Base-by-base conservation (phyloP, 495 filamentous ascomycete species). In the Annulohypoxylon moriforme region DNA sequence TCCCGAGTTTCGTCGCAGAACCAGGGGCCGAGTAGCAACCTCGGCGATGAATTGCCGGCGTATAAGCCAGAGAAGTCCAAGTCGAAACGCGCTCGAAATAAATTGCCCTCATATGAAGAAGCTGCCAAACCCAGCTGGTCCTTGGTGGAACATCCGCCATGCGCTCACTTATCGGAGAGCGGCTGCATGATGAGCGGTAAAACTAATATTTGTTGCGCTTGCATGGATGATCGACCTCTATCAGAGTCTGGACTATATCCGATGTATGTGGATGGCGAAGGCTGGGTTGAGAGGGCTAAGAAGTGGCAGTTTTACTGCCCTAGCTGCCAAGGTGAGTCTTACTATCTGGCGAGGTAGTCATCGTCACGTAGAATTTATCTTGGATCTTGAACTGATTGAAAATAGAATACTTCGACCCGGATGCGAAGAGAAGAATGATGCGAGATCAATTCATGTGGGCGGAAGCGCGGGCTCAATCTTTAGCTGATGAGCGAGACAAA, bases 251-350 rank as follows among this genome's bases (percentile, higher is more conserved):
- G 64, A 14, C 46, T 68, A 3, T 72, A 72, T 22, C 11, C 64
- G 20, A 50, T 47, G 60, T 68, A 68, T 40, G 60, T 68, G 6
- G 64, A 64, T 40, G 58, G 60, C 9, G 42, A 64, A 13, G 64
- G 64, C 4, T 72, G 59, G 57, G 49, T 71, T 4, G 64, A 72
- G 29, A 55, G 27, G n/a, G 69, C 69, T 8, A 40, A 33, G 33
- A 64, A 60, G 34, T 72, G 69, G 69, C 52, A 64, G 9, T 64
- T 60, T 34, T 68, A 72, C 13, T 72, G 69, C 7, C 64, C 69
- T 7, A 47, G 3, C 20, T 72, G 69, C 47, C 40, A 20, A 60
- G 52, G 69, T 72, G 29, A 36, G 59, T 29, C 18, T 50, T 13
- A 2, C 5, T 7, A 14, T 8, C 44, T 33, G 1, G 16, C 24